A percentile compares a stretch with the other conserved stretches of the same genome.
Conservation (phyloP, 805 yeast species). For the Kockiozyma suomiensis region DNA sequence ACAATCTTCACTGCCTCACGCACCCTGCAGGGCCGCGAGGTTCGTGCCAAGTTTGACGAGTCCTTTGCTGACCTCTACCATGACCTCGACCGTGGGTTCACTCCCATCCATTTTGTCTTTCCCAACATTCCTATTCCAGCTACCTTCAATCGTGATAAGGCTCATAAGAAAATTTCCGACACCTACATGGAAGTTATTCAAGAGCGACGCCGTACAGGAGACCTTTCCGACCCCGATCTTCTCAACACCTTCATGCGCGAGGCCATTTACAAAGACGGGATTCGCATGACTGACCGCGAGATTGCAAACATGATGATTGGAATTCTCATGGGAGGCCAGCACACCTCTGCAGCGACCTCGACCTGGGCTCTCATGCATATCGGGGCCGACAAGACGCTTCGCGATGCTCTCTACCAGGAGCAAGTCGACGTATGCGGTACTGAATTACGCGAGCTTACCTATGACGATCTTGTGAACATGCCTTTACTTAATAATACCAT, state of each 20-base stretch:
- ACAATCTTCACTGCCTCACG: constrained; percentile 96
- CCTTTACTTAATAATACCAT: constrained; percentile 79
- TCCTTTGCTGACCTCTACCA: constrained; percentile 82
- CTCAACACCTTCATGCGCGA: constrained; percentile 82
- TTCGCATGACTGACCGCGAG: constrained; percentile 90
- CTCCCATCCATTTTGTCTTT: constrained; percentile 93
- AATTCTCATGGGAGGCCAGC: constrained; percentile 98
- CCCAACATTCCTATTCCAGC: constrained; percentile 88
- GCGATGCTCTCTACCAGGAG: constrained; percentile 78
- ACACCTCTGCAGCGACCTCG: constrained; percentile 93
- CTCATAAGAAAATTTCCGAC: constrained; percentile 76
- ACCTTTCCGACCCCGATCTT: constrained; percentile 76
- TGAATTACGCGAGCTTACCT: constrained; percentile 58
- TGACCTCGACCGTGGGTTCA: constrained; percentile 95
- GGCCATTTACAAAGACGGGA: constrained; percentile 91
- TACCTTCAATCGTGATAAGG: constrained; percentile 81
- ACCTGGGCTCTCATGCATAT: constrained; percentile 93
- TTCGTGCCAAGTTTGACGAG: constrained; percentile 78
- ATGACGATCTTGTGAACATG: constrained; percentile 81
- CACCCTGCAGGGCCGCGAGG: constrained; percentile 86
- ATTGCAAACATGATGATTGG: constrained; percentile 93
- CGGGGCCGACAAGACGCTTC: constrained; percentile 83
- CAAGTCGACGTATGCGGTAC: constrained; percentile 60
- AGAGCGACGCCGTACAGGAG: constrained; percentile 73
- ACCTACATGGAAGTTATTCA: constrained; percentile 80